phyloP scores from a whole-genome alignment of 768 basidiomycete species.

The Coprinopsis sp. region DNA sequence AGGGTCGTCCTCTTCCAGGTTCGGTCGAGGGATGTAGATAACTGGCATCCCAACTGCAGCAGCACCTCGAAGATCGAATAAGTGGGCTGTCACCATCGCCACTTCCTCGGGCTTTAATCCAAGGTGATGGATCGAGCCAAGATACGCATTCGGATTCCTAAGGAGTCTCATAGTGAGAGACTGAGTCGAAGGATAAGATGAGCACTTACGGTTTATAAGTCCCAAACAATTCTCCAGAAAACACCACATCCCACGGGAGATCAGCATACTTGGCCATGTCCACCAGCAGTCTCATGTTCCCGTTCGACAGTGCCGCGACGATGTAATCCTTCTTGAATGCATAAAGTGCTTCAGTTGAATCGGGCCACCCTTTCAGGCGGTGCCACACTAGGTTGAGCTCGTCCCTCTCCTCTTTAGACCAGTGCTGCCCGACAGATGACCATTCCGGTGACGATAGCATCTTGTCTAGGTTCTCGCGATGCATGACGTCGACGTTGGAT shows the following conservation, averaged over 20 bases:
- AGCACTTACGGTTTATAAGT: slow-evolving; percentile 60
- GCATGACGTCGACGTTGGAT: slow-evolving; percentile 49
- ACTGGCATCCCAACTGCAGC: slow-evolving; percentile 50
- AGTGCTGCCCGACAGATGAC: slow-evolving; percentile 40
- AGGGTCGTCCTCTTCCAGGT: slow-evolving; percentile 36
- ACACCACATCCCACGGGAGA: slow-evolving; percentile 60
- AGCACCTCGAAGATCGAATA: slow-evolving; percentile 52
- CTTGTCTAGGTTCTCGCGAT: slow-evolving; percentile 55
- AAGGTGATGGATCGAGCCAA: slow-evolving; percentile 45
- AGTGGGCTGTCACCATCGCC: slow-evolving; percentile 66
- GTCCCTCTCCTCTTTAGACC: slow-evolving; percentile 39
- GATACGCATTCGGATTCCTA: slow-evolving; percentile 51
- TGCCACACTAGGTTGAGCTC: slow-evolving; percentile 57
- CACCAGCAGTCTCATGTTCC: slow-evolving; percentile 53
- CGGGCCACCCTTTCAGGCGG: slow-evolving; percentile 59
- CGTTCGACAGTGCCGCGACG: slow-evolving; percentile 57
- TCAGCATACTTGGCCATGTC: slow-evolving; percentile 63
- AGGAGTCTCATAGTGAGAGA: background rate
- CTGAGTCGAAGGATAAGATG: background rate
- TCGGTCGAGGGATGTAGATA: slow-evolving; percentile 50
- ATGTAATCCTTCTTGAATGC: slow-evolving; percentile 47
- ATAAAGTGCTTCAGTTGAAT: slow-evolving; percentile 43
- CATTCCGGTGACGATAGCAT: slow-evolving; percentile 50
- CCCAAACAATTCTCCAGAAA: slow-evolving; percentile 56
- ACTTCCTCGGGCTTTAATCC: slow-evolving; percentile 42